These are phyloP conservation scores for Salix viminalis DNA, from an alignment of 345 rosid species.

Conservation along the genomic window DNA sequence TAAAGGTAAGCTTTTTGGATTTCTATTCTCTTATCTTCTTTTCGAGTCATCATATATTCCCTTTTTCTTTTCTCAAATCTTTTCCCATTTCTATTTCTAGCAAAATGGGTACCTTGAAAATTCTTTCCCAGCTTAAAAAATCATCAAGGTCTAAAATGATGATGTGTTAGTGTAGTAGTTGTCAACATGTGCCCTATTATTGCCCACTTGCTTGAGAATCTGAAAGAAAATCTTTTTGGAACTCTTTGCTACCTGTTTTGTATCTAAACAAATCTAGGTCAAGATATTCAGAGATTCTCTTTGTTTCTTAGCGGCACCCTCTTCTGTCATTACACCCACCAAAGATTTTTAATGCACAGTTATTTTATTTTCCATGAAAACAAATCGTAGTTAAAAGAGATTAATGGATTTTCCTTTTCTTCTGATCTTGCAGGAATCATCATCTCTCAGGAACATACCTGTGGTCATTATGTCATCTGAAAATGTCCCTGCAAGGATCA, in stretches of 20 bases:
- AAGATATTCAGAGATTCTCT: conserved; percentile 23
- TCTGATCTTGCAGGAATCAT: conserved; percentile 46
- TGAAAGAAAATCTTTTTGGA: conserved; percentile 19
- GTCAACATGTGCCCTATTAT: conserved; percentile 3
- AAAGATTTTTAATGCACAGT: not conserved
- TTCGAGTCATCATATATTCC: conserved; percentile 19
- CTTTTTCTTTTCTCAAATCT: conserved; percentile 11
- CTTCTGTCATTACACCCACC: not conserved
- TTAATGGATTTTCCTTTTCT: not conserved
- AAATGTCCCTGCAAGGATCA: conserved; percentile 68
- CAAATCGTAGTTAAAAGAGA: not conserved
- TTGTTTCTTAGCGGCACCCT: not conserved
- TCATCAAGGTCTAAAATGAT: not conserved
- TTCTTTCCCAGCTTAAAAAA: not conserved
- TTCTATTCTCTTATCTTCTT: conserved; percentile 1
- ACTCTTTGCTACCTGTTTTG: conserved; percentile 28
- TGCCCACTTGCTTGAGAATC: conserved; percentile 25
- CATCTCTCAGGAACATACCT: conserved; percentile 55
- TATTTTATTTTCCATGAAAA: not conserved
- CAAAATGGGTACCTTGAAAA: conserved; percentile 1
- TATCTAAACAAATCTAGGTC: conserved; percentile 8
- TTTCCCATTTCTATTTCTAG: conserved; percentile 17
- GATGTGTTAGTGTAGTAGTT: not conserved
- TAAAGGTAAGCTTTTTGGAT: conserved; percentile 39
- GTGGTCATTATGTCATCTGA: conserved; percentile 81